Conservation (phyloP, 2,329 filamentous ascomycete genomes). For the Chalaropsis ovoidea region DNA sequence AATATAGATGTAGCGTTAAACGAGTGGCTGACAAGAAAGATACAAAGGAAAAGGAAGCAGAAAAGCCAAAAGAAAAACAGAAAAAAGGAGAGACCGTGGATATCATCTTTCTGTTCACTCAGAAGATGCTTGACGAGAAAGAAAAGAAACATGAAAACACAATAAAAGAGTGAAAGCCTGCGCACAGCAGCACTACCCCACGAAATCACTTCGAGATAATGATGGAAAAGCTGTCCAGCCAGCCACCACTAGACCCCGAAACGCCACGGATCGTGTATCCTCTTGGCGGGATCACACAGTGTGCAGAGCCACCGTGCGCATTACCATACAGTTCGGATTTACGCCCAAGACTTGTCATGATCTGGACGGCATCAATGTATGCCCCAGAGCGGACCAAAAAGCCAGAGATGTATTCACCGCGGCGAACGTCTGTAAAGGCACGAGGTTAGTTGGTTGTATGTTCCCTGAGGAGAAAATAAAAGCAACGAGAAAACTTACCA, state of each 20-base stretch:
- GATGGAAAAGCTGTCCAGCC: constrained; percentile 78
- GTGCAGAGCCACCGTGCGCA: constrained; percentile 67
- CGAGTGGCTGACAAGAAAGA: not conserved
- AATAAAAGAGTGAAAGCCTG: not conserved
- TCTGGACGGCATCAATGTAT: constrained; percentile 81
- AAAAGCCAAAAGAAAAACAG: too few species aligned
- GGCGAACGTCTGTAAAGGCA: constrained; percentile 36
- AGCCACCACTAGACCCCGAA: constrained; percentile 66
- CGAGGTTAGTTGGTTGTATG: constrained; percentile 17
- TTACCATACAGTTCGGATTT: constrained; percentile 82
- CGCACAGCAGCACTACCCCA: constrained; percentile 11
- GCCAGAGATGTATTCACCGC: constrained; percentile 77
- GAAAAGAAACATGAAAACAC: not conserved
- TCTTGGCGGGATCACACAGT: constrained; percentile 69
- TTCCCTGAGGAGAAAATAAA: not conserved
- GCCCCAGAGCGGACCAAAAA: constrained; percentile 71
- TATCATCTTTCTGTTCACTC: not conserved
- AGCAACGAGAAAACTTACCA: constrained; percentile 42
- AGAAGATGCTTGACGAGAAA: constrained; percentile 19
- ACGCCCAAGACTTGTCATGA: constrained; percentile 79
- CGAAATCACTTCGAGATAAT: constrained; percentile 42
- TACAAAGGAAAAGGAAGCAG: not conserved
- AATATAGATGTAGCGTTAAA: not conserved
- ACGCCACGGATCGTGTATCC: constrained; percentile 85
- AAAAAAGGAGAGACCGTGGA: constrained; percentile 7